Base-by-base conservation (phyloP, 345 rosid species). In the Iberis pinnata region DNA sequence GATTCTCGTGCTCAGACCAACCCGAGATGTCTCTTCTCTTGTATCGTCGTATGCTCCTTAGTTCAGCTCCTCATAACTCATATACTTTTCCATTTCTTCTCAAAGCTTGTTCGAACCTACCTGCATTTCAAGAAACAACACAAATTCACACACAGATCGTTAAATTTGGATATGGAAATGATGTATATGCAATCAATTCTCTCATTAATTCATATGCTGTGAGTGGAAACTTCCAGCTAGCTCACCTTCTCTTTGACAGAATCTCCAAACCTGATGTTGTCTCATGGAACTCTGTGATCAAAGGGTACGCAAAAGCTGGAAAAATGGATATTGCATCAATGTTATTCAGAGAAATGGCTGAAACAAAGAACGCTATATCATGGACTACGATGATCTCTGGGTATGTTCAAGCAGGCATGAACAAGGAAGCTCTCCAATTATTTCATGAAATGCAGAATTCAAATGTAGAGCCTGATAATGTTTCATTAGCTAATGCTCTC, bases 301-400 rank as follows among this genome's bases (percentile, higher is more conserved):
- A 78, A 58, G 82, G 75, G 8, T 79, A 77, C 27, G n/a, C 68
- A 29, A 81, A 69, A 67, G 58, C 65, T 6, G 81, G 80, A 6
- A 60, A 72, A 8, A 73, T 70, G 56, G 76, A 53, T 18, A 58
- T 7, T 26, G 87, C 89, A 0, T 43, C 27, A 16, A 40, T 42
- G 4, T 19, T 80, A 25, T 87, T 87, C 70, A 65, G 31, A 18
- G 46, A 56, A 3, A 78, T 76, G 83, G 73, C 63, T 0, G 56
- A 12, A 14, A 81, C 61, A 62, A 61, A 41, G 31, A 76, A 76
- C 63, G 82, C 68, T 33, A 41, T 84, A 27, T 67, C 93, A 2
- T 84, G 83, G 86, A 87, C 89, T 7, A 64, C 84, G 0, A 78
- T 87, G 76, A 74, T 84, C 53, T 75, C 85, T 25, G 80, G 93